Evolutionary conservation across 2,329 filamentous ascomycete genomes (phyloP).

Genomic region (Apiospora koreana): DNA sequence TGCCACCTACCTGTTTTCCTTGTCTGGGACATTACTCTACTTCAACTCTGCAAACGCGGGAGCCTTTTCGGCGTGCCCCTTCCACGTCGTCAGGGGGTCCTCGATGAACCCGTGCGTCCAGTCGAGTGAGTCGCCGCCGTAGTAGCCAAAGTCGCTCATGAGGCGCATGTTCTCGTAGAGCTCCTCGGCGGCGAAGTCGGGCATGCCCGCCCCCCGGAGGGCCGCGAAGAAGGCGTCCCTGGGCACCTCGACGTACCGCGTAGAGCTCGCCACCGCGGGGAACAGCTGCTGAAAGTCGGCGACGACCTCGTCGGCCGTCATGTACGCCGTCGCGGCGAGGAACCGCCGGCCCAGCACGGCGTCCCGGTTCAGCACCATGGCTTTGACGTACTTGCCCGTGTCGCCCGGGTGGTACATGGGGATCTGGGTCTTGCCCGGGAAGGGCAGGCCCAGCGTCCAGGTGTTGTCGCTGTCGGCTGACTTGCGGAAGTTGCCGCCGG

Average conservation of each 20-base stretch:
- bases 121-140: slow-evolving; percentile 40
- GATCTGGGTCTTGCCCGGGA: slow-evolving; percentile 32
- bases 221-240: slow-evolving; percentile 39
- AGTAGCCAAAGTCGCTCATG: slow-evolving; percentile 52
- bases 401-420: slow-evolving; percentile 38
- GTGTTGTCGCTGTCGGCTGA: slow-evolving; percentile 28
- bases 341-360: slow-evolving; percentile 40
- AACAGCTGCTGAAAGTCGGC: slow-evolving; percentile 54
- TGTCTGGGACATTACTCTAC: slow-evolving; percentile 17
- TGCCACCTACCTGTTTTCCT: too few species aligned
- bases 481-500: slow-evolving; percentile 28
- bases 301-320: slow-evolving; percentile 46
- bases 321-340: slow-evolving; percentile 40
- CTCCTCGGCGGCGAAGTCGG: slow-evolving; percentile 43
- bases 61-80: slow-evolving; percentile 34
- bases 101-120: slow-evolving; percentile 35
- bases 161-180: slow-evolving; percentile 52
- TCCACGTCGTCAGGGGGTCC: slow-evolving; percentile 41
- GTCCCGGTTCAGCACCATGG: slow-evolving; percentile 34
- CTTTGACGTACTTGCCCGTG: slow-evolving; percentile 42
- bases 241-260: slow-evolving; percentile 32
- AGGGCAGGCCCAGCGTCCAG: slow-evolving; percentile 35
- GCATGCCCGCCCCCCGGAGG: slow-evolving; percentile 31
- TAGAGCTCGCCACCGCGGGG: slow-evolving; percentile 34
- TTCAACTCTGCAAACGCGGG: slow-evolving; percentile 35